Base-by-base conservation (phyloP, 2,329 filamentous ascomycete genomes). In the Fusarium brevicatenulatum region DNA sequence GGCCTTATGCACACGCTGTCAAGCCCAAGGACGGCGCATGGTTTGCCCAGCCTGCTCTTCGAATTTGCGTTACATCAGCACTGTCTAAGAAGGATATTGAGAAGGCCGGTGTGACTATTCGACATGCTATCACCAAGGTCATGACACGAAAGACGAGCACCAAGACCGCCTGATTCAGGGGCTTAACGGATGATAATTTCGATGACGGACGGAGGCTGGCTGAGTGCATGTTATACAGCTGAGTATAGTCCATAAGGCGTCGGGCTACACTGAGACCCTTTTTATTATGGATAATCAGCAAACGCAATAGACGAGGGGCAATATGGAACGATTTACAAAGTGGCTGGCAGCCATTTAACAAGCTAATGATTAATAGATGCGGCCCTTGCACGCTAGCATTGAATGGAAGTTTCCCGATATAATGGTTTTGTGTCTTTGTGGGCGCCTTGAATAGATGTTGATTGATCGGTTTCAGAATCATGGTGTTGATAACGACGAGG, bases 1-100 rank as follows among this genome's bases (percentile, higher is more conserved):
- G 93, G 80, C 93, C 94, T 3, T 87, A 92, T 68, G 85, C 88
- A 54, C 83, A 86, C 55, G 84, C 90, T 42, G 89, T 91, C 49
- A 90, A 90, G 53, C 87, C 90, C 19, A 92, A 92, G 79, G 92
- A 95, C 66, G 87, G 90, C 47, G 88, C 87, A 40, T 93, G 92
- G 85, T 88, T 89, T 68, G 86, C 91, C n/a, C 87, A 89, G 75
- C 94, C 96, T 15, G 94, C 94, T 2, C 87, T 99, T 70, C 98
- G 98, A 84, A 90, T 98, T 18, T 98, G 95, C 80, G 87, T 98
- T 60, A 97, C 95, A 0, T 93, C 90, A 9, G 96, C 93, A 4
- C 85, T 99, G 70, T 93, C 93, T 30, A 97, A 93, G 86, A 98
- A 97, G 85, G 96, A 99, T 82, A 93, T 95, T 61, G 97, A 99